phyloP scores from a whole-genome alignment of 2,329 filamentous ascomycete species.

The Fusarium albidum region DNA sequence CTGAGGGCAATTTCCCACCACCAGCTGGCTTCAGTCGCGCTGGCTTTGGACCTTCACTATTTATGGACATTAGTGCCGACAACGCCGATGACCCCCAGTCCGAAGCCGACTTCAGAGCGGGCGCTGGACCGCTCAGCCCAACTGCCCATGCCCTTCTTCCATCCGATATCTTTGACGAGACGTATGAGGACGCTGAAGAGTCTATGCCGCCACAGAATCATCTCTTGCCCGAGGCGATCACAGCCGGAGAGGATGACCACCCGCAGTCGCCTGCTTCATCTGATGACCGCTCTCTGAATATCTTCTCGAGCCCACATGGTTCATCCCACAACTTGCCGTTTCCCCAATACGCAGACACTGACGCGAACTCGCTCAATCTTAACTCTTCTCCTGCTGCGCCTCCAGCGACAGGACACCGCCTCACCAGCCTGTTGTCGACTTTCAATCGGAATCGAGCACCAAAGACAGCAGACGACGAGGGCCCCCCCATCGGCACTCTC shows the following conservation, averaged over 20 bases:
- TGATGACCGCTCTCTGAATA: slow-evolving; percentile 59
- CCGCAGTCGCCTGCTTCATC: slow-evolving; percentile 70
- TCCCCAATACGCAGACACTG: slow-evolving; percentile 58
- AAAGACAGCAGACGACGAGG: slow-evolving; percentile 61
- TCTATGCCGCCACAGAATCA: slow-evolving; percentile 29
- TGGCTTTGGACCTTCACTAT: slow-evolving; percentile 62
- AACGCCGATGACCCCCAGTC: slow-evolving; percentile 54
- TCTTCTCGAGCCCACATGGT: slow-evolving; percentile 68
- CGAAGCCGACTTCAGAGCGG: slow-evolving; percentile 69
- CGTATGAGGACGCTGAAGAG: slow-evolving; percentile 66
- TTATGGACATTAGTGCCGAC: slow-evolving; percentile 57
- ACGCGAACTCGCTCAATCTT: slow-evolving; percentile 51
- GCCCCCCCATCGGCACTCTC: slow-evolving; percentile 72
- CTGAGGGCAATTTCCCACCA: slow-evolving; percentile 55
- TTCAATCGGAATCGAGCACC: slow-evolving; percentile 68
- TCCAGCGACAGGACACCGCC: slow-evolving; percentile 44
- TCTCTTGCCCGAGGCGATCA: slow-evolving; percentile 44
- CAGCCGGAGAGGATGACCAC: slow-evolving; percentile 51
- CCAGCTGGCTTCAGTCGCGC: slow-evolving; percentile 63
- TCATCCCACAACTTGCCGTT: slow-evolving; percentile 68
- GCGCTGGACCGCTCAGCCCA: slow-evolving; percentile 77
- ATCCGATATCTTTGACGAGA: slow-evolving; percentile 70
- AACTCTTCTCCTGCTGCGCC: slow-evolving; percentile 51
- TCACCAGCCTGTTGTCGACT: slow-evolving; percentile 65
- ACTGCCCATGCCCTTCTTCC: slow-evolving; percentile 78